Conservation (phyloP, 306 rosid species). For the Castanea crenata region DNA sequence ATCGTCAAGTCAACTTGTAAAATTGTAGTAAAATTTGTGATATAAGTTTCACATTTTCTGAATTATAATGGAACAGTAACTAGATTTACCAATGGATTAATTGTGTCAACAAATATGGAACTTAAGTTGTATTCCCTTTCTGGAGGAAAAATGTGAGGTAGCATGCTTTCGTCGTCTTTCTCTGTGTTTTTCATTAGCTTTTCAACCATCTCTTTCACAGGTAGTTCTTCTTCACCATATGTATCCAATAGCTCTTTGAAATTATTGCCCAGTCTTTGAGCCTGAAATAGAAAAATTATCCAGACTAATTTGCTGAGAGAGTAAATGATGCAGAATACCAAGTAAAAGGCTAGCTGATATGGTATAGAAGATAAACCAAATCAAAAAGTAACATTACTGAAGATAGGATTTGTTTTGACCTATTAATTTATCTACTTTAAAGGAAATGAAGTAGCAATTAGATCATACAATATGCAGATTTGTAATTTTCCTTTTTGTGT, state of each 20-base stretch:
- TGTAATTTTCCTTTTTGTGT: no score
- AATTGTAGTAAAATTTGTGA: no score
- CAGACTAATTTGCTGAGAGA: background rate
- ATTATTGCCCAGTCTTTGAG: slow-evolving; percentile 52
- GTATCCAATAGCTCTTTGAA: slow-evolving; percentile 48
- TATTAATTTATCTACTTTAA: background rate
- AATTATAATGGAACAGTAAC: background rate
- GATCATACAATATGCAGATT: no score
- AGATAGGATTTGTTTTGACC: background rate
- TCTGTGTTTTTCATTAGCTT: slow-evolving; percentile 58
- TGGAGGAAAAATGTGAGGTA: slow-evolving; percentile 58
- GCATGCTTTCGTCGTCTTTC: slow-evolving; percentile 53
- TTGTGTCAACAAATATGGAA: slow-evolving; percentile 59
- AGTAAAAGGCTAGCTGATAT: background rate
- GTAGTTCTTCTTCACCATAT: slow-evolving; percentile 46
- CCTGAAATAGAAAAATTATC: slow-evolving; percentile 36
- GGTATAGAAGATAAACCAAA: background rate
- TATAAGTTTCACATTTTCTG: no score
- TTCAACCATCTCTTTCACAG: slow-evolving; percentile 55
- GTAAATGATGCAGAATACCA: background rate
- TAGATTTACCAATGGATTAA: slow-evolving; percentile 40
- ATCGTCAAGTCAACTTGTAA: no score
- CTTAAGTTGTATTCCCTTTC: slow-evolving; percentile 44
- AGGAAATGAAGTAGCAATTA: background rate
- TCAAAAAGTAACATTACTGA: background rate